phyloP scores from a whole-genome alignment of 2,329 filamentous ascomycete genomes.

The Paecilomyces niveus region DNA sequence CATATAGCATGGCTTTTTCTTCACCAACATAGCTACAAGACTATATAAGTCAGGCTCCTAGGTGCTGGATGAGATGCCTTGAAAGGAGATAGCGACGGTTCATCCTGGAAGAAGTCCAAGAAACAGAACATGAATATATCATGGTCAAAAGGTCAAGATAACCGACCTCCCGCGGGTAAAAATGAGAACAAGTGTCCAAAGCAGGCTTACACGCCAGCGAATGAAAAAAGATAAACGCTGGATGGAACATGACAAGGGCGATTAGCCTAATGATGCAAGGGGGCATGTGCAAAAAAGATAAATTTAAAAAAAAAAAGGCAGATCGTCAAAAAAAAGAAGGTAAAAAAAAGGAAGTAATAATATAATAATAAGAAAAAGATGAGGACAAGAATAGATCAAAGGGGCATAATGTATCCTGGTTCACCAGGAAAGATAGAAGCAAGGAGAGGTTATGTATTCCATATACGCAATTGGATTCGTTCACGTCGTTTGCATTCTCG shows the following conservation, averaged over 20 bases:
- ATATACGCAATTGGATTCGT: slow-evolving; percentile 1
- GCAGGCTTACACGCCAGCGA: not conserved
- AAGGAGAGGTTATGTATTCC: not conserved
- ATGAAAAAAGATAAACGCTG: not conserved
- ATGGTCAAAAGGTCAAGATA: not conserved
- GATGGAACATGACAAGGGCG: not conserved
- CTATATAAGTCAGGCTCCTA: no score
- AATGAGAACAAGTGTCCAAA: not conserved
- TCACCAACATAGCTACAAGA: no score
- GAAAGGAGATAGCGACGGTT: no score
- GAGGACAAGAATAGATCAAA: not conserved
- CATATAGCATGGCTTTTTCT: no score
- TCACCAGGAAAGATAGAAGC: not conserved
- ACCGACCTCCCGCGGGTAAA: not conserved
- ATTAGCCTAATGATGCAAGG: not conserved
- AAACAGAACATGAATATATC: not conserved
- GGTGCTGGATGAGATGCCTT: no score
- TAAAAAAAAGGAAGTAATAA: not conserved
- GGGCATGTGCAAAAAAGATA: not conserved
- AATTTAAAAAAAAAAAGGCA: not conserved
- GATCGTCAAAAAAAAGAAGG: not conserved
- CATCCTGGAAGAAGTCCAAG: not conserved
- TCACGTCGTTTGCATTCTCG: slow-evolving; percentile 1
- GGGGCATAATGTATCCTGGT: not conserved
- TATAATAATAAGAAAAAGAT: not conserved